These are phyloP conservation scores for Pyronema domesticum DNA, from an alignment of 495 filamentous ascomycete species.

Conservation along the genomic window DNA sequence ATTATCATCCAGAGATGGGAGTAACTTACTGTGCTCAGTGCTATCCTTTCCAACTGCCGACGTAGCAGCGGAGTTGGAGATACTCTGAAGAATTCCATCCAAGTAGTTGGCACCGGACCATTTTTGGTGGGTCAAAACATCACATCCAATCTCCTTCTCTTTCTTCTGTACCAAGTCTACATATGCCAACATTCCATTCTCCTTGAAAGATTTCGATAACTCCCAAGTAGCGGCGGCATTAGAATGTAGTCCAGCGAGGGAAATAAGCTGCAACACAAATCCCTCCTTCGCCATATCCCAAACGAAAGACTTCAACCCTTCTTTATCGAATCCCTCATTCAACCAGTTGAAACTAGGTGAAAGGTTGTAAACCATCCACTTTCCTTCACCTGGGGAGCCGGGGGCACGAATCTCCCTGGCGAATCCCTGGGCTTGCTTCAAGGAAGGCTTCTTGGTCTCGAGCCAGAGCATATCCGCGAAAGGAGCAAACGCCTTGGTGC, in stretches of 20 bases:
- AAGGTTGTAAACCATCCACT: conserved; percentile 91
- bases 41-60: conserved; percentile 32
- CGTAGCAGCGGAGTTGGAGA: conserved; percentile 54
- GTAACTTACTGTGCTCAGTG: conserved; percentile 29
- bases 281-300: conserved; percentile 91
- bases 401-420: conserved; percentile 48
- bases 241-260: conserved; percentile 73
- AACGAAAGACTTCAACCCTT: conserved; percentile 65
- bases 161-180: conserved; percentile 71
- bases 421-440: conserved; percentile 55
- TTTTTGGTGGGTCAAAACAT: conserved; percentile 94
- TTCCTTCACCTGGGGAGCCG: conserved; percentile 32
- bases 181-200: conserved; percentile 88
- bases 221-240: conserved; percentile 77
- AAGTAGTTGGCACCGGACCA: conserved; percentile 91
- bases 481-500: conserved; percentile 74
- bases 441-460: conserved; percentile 76
- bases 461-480: conserved; percentile 95
- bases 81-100: conserved; percentile 79
- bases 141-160: conserved; percentile 83
- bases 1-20: neutral
- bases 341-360: conserved; percentile 97
- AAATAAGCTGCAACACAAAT: conserved; percentile 86
- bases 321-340: conserved; percentile 72
- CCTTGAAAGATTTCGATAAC: conserved; percentile 64